Percentiles rank a stretch among this genome's conserved stretches.
phyloP scores from a whole-genome alignment of 1,284 basidiomycete genomes.

The Cryptococcus wingfieldii region DNA sequence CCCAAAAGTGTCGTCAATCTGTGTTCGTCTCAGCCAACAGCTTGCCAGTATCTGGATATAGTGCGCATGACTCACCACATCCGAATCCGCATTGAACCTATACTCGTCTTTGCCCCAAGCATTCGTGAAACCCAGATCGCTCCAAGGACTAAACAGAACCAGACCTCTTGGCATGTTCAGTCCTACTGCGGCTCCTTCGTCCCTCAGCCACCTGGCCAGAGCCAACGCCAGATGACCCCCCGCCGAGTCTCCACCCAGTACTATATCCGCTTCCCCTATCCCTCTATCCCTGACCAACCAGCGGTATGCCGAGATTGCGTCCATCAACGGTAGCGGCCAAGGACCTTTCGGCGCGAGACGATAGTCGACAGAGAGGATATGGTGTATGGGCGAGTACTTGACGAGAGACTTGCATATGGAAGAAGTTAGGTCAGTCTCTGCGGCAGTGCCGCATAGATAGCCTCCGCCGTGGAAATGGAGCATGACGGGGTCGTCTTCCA shows the following conservation, averaged over 20 bases:
- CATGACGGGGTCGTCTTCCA: slow-evolving; percentile 33
- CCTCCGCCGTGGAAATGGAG: slow-evolving; percentile 44
- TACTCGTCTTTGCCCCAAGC: slow-evolving; percentile 33
- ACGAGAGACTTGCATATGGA: slow-evolving; percentile 36
- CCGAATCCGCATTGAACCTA: slow-evolving; percentile 28
- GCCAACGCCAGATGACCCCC: slow-evolving; percentile 66
- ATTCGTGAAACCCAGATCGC: slow-evolving; percentile 52
- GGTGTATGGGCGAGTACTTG: slow-evolving; percentile 36
- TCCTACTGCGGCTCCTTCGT: slow-evolving; percentile 26
- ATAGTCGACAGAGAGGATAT: slow-evolving; percentile 42
- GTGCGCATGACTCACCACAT: slow-evolving; percentile 22
- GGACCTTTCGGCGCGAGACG: slow-evolving; percentile 41
- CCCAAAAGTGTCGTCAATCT: slow-evolving; percentile 43
- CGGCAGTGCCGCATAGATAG: slow-evolving; percentile 41
- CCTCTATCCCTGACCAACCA: slow-evolving; percentile 56
- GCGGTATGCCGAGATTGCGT: slow-evolving; percentile 60
- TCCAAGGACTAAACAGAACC: slow-evolving; percentile 60
- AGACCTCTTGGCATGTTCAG: slow-evolving; percentile 52
- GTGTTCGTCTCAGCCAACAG: background rate
- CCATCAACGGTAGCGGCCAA: slow-evolving; percentile 62
- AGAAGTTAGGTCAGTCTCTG: slow-evolving; percentile 37
- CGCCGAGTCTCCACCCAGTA: slow-evolving; percentile 65
- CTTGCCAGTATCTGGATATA: background rate
- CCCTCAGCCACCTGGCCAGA: slow-evolving; percentile 33
- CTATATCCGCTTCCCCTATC: slow-evolving; percentile 57